Percentiles rank a stretch among this genome's conserved stretches.
These are phyloP conservation scores for Amanita brunnescens DNA, from an alignment of 768 basidiomycete species.

Conservation along the genomic window DNA sequence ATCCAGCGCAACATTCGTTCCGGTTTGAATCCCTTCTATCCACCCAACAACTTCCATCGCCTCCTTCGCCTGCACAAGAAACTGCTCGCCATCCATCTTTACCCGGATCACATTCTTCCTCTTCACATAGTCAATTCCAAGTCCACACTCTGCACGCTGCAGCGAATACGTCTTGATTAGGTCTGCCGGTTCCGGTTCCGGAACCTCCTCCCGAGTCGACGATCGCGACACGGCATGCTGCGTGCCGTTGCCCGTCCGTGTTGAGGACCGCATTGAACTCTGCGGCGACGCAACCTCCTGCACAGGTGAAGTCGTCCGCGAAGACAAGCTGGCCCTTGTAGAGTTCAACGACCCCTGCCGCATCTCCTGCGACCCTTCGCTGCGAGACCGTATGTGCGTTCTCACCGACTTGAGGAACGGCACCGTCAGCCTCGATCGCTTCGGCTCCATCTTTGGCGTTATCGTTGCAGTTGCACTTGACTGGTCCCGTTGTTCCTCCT, in stretches of 20 bases:
- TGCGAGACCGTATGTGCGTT: conserved; percentile 31
- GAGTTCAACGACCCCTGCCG: conserved; percentile 25
- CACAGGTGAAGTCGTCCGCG: conserved; percentile 10
- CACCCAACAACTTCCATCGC: conserved; percentile 83
- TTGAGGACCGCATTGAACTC: not conserved
- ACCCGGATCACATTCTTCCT: conserved; percentile 90
- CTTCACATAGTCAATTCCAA: conserved; percentile 93
- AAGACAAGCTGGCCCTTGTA: not conserved
- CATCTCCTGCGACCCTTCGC: conserved; percentile 19
- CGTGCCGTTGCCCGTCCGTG: too few relatives aligned
- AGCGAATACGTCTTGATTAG: conserved; percentile 70
- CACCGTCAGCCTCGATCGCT: conserved; percentile 32
- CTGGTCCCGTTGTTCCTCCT: not conserved
- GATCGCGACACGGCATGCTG: not conserved
- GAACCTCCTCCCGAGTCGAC: conserved; percentile 1
- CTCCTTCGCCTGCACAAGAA: conserved; percentile 82
- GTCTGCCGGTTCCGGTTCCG: conserved; percentile 28
- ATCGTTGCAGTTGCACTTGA: not conserved
- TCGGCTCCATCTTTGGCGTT: not conserved
- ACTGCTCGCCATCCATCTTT: conserved; percentile 92
- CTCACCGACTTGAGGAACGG: conserved; percentile 34
- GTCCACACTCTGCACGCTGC: conserved; percentile 86
- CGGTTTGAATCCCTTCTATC: conserved; percentile 96
- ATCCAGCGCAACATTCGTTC: conserved; percentile 86
- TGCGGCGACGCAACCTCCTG: not conserved